Percentiles rank a stretch among this genome's conserved stretches.
phyloP scores from a whole-genome alignment of 1,139 yeast genomes.

The Pichia cactophila region DNA sequence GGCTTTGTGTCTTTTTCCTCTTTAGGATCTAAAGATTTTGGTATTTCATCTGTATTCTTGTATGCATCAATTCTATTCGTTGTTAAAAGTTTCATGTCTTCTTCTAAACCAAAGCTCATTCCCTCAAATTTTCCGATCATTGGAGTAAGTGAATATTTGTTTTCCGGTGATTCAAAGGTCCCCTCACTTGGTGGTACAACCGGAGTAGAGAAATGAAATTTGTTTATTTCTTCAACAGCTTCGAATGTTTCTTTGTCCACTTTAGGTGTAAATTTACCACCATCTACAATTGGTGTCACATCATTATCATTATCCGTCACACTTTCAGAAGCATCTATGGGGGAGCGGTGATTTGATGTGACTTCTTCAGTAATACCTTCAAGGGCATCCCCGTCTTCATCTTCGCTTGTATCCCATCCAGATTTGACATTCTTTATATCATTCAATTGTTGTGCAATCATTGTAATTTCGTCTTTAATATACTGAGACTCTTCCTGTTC shows the following conservation, averaged over 20 bases:
- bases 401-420: slow-evolving; percentile 13
- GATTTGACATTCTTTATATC: slow-evolving; percentile 3
- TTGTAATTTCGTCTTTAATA: not conserved
- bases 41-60: not conserved
- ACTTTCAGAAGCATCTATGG: not conserved
- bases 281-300: not conserved
- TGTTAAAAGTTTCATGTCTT: slow-evolving; percentile 11
- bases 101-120: slow-evolving; percentile 6
- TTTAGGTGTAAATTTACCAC: not conserved
- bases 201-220: slow-evolving; percentile 11
- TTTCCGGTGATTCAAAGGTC: not conserved
- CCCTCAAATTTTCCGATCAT: slow-evolving; percentile 18
- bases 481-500: not conserved
- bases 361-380: not conserved
- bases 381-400: slow-evolving; percentile 1
- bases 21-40: slow-evolving; percentile 1
- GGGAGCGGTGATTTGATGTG: not conserved
- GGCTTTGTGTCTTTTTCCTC: not conserved
- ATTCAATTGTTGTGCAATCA: slow-evolving; percentile 3
- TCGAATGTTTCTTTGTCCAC: not conserved
- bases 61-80: slow-evolving; percentile 9
- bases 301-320: not conserved
- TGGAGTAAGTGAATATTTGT: slow-evolving; percentile 8
- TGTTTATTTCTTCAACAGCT: slow-evolving; percentile 6
- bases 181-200: not conserved